Base-by-base conservation (phyloP, 108 stramenopile genomes). In the Nitzschia sp. region DNA sequence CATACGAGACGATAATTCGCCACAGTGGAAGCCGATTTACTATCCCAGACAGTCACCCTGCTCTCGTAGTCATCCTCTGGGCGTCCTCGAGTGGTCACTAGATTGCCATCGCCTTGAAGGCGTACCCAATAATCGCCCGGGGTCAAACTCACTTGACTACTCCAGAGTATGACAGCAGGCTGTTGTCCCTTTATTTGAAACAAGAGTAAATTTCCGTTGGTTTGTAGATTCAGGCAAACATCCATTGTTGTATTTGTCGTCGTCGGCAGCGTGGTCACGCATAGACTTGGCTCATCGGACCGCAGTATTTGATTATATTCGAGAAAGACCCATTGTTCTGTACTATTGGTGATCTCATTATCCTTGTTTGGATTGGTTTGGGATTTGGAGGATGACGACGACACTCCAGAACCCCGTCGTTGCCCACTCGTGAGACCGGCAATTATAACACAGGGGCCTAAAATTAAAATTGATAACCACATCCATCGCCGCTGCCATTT, bases 21-120 rank as follows among this genome's bases (percentile, higher is more conserved):
- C 35, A 38, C 18, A 2, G 8, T 30, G 9, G 23, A 38, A 11
- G 60, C 5, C 21, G 49, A 51, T 51, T 19, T 9, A 51, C 19
- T 51, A 23, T 17, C 49, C 49, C 49, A 51, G 5, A 51, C 49
- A 25, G 15, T 28, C 15, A 13, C 13, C 5, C 17, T 4, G 30
- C 26, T 29, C 11, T 29, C 27, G 13, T 11, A 24, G n/a, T 35
- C 35, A 30, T 17, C 11, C n/a, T 2, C 6, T 9, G 33, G n/a
- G 9, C 35, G 2, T 24, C 13, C 15, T 5, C 21, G 23, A 11
- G 35, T 38, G 5, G 36, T 61, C n/a, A 61, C 60, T 19, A 61
- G 33, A 21, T 61, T 61, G 2, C 60, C 60, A 61, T 61, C 36
- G 11, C 35, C 33, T 61, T 61, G 60, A 34, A 61, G 36, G 4